Conservation (phyloP, 1,139 yeast genomes). For the Hansenula sp. region DNA sequence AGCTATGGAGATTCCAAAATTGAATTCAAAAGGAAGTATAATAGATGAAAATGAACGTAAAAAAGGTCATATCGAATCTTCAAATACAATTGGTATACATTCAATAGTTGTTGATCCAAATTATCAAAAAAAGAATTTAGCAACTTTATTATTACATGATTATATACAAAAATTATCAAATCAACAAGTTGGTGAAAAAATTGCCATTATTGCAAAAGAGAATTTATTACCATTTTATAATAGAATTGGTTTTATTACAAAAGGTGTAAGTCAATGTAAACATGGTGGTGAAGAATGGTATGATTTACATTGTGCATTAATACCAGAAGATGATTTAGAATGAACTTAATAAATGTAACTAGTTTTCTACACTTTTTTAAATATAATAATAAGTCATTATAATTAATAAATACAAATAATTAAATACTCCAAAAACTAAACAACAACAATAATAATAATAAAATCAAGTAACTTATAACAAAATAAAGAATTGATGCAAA, state of each 20-base stretch:
- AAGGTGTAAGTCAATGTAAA: conserved; percentile 56
- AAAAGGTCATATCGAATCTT: conserved; percentile 75
- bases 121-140: conserved; percentile 78
- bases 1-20: conserved; percentile 59
- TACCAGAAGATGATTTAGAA: conserved; percentile 53
- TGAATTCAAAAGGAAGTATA: conserved; percentile 23
- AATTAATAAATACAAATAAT: no score
- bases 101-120: conserved; percentile 75
- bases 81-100: conserved; percentile 76
- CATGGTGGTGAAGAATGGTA: conserved; percentile 64
- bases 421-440: no score
- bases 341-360: no score
- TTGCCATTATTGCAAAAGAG: conserved; percentile 70
- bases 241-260: conserved; percentile 67
- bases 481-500: no score
- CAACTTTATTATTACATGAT: conserved; percentile 79
- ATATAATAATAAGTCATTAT: no score
- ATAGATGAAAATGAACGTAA: conserved; percentile 28
- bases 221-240: conserved; percentile 71
- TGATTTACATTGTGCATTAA: conserved; percentile 59
- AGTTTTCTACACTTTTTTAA: no score
- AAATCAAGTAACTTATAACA: no score
- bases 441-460: no score
- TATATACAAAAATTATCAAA: conserved; percentile 86
- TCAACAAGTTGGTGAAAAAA: conserved; percentile 78